Evolutionary conservation across 768 basidiomycete genomes (phyloP).

Genomic region (Tulasnella sp.): DNA sequence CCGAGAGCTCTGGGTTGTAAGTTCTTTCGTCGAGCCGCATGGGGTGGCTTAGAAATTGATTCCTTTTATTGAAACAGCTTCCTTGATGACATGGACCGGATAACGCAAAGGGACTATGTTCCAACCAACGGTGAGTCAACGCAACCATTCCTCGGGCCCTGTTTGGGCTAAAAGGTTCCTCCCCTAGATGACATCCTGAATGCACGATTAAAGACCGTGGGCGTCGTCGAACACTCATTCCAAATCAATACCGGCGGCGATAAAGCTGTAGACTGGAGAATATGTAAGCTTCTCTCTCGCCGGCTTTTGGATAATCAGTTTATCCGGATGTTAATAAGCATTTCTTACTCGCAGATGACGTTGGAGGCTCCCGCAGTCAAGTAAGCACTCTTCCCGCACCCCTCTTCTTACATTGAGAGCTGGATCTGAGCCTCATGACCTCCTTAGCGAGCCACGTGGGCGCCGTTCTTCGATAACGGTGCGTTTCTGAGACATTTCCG

Average conservation of each 20-base stretch:
- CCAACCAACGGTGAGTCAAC: conserved; percentile 25
- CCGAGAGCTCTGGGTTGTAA: conserved; percentile 28
- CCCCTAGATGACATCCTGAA: conserved; percentile 28
- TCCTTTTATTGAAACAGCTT: conserved; percentile 22
- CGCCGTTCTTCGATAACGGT: conserved; percentile 30
- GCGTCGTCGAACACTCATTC: conserved; percentile 27
- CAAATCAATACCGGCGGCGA: conserved; percentile 7
- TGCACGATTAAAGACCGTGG: conserved; percentile 29
- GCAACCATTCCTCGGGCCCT: not conserved
- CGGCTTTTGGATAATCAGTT: not conserved
- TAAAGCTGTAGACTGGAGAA: conserved; percentile 23
- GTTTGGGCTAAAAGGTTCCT: not conserved
- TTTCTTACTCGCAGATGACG: conserved; percentile 26
- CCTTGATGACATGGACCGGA: conserved; percentile 28
- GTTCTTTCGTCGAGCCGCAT: not conserved
- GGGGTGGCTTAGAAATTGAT: not conserved
- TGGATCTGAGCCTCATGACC: not conserved
- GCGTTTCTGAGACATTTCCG: not conserved
- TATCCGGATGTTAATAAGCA: not conserved
- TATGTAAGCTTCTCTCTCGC: conserved; percentile 18
- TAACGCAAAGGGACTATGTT: conserved; percentile 24
- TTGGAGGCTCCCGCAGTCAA: conserved; percentile 29
- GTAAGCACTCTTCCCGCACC: conserved; percentile 12
- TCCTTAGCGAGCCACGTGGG: conserved; percentile 53
- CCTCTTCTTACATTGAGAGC: not conserved